These are phyloP conservation scores for Carallia brachiata DNA, from an alignment of 345 rosid genomes.

Conservation along the genomic window DNA sequence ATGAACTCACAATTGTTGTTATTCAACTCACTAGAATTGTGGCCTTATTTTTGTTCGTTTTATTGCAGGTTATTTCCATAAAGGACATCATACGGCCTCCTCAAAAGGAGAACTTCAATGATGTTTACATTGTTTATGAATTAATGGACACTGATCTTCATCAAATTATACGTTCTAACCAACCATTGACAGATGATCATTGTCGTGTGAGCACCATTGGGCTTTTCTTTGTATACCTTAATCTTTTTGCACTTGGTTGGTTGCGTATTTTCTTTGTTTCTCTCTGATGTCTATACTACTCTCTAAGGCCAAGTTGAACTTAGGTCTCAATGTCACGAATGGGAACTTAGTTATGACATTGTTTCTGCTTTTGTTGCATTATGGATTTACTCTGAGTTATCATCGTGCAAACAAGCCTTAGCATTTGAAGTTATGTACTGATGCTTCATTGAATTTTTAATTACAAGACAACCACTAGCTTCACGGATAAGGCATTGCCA, in stretches of 20 bases:
- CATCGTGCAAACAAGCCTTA: too few species aligned
- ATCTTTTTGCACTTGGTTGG: not conserved
- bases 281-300: too few species aligned
- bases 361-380: too few species aligned
- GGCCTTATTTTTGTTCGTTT: conserved; percentile 2
- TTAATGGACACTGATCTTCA: conserved; percentile 97
- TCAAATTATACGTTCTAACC: conserved; percentile 87
- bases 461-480: too few species aligned
- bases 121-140: conserved; percentile 88
- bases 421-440: too few species aligned
- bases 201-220: conserved; percentile 57
- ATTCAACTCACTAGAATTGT: not conserved
- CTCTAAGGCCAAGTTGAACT: not conserved
- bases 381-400: too few species aligned
- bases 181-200: conserved; percentile 73
- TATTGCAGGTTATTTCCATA: conserved; percentile 66
- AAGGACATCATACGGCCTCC: conserved; percentile 95
- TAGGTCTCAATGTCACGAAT: too few species aligned
- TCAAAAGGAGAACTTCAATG: conserved; percentile 82
- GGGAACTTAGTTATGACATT: too few species aligned
- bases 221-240: not conserved
- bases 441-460: too few species aligned
- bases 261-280: not conserved
- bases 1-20: too few species aligned
- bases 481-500: too few species aligned